phyloP scores from a whole-genome alignment of 768 basidiomycete genomes.

The Suillus plorans region DNA sequence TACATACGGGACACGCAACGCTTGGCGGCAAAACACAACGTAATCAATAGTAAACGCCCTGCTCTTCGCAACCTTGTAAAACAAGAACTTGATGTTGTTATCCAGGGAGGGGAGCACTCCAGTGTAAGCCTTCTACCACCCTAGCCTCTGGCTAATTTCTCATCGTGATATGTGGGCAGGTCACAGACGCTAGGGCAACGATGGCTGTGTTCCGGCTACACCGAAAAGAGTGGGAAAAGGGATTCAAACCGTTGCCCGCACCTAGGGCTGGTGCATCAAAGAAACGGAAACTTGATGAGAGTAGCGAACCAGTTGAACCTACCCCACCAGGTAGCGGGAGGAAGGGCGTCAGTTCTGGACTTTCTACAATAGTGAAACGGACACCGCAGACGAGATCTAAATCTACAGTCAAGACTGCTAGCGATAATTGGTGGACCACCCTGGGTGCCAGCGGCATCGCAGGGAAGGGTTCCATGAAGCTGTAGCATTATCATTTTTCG shows the following conservation, averaged over 20 bases:
- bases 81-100: constrained; percentile 74
- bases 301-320: not conserved
- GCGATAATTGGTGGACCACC: constrained; percentile 1
- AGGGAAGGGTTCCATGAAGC: constrained; percentile 1
- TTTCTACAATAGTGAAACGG: constrained; percentile 49
- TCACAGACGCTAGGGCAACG: constrained; percentile 90
- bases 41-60: constrained; percentile 62
- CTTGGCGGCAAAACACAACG: constrained; percentile 56
- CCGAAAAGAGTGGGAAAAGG: constrained; percentile 79
- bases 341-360: constrained; percentile 64
- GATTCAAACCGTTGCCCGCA: constrained; percentile 18
- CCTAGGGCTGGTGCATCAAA: not conserved
- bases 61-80: constrained; percentile 79
- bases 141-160: not conserved
- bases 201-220: constrained; percentile 91
- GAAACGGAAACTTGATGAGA: constrained; percentile 19
- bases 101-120: constrained; percentile 88
- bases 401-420: not conserved
- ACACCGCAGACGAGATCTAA: constrained; percentile 1
- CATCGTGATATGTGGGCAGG: constrained; percentile 41
- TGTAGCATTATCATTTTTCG: not conserved
- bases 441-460: not conserved
- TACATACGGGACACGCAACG: constrained; percentile 71
- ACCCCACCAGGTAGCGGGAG: constrained; percentile 51
- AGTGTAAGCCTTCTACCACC: constrained; percentile 56